phyloP scores from a whole-genome alignment of 129 eudicot genomes.

The Flaveria sonorensis region DNA sequence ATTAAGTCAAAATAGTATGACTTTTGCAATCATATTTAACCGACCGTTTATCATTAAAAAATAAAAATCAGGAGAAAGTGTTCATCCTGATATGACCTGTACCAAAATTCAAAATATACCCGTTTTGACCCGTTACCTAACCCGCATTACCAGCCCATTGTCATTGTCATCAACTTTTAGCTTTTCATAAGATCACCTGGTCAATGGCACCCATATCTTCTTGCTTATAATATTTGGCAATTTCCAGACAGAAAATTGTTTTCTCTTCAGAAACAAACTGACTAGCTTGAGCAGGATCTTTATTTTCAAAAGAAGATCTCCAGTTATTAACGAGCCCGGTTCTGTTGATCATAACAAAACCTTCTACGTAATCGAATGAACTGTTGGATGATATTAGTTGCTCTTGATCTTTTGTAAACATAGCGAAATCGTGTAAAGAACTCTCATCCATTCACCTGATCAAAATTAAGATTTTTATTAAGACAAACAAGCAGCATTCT shows the following conservation, averaged over 20 bases:
- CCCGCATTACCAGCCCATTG: neutral
- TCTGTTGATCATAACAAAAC: constrained; percentile 80
- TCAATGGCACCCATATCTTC: constrained; percentile 43
- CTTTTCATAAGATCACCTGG: constrained; percentile 50
- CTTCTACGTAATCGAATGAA: constrained; percentile 92
- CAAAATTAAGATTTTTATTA: constrained; percentile 26
- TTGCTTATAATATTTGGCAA: constrained; percentile 74
- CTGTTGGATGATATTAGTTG: constrained; percentile 55
- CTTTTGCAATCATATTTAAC: neutral
- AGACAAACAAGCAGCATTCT: constrained; percentile 2
- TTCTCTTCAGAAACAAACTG: constrained; percentile 70
- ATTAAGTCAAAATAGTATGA: no score
- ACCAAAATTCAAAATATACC: neutral
- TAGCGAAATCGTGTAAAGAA: constrained; percentile 71
- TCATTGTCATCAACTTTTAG: neutral
- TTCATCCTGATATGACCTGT: neutral
- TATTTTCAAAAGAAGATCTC: constrained; percentile 84
- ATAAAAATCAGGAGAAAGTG: neutral
- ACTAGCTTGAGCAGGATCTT: constrained; percentile 69
- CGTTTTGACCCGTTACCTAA: neutral
- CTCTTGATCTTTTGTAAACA: constrained; percentile 80
- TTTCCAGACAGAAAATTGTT: constrained; percentile 72
- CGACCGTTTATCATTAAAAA: neutral
- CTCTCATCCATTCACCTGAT: constrained; percentile 95
- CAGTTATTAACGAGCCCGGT: constrained; percentile 81